Percentiles rank a stretch among this genome's conserved stretches.
Evolutionary conservation across 2,329 filamentous ascomycete species (phyloP).

Genomic region (Paraphoma chrysanthemicola): DNA sequence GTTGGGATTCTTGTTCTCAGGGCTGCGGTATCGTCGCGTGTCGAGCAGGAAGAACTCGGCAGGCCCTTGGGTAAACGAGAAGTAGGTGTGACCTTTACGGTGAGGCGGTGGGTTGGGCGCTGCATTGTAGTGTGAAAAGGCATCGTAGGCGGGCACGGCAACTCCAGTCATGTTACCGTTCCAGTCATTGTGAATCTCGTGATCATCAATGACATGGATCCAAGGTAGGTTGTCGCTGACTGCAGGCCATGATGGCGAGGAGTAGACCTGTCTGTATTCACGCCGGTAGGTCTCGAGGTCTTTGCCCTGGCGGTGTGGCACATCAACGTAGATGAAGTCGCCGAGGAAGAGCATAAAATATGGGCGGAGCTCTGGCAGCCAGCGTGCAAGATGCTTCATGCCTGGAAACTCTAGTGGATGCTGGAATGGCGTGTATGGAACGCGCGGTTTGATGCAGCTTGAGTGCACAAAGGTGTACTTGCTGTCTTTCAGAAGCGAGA

Average conservation of each 20-base stretch:
- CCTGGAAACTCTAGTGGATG: conserved; percentile 85
- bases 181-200: conserved; percentile 97
- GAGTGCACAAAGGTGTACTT: conserved; percentile 91
- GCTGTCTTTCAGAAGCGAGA: conserved; percentile 64
- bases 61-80: conserved; percentile 86
- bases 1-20: conserved; percentile 68
- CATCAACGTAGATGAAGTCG: conserved; percentile 91
- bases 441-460: conserved; percentile 89
- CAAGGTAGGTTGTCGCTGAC: conserved; percentile 84
- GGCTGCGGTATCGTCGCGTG: conserved; percentile 82
- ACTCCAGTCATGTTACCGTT: conserved; percentile 80
- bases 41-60: conserved; percentile 95
- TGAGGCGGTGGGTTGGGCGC: conserved; percentile 80
- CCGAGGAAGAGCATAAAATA: conserved; percentile 78
- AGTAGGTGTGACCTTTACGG: conserved; percentile 76
- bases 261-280: conserved; percentile 95
- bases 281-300: conserved; percentile 79
- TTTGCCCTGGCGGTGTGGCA: conserved; percentile 79
- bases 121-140: conserved; percentile 86
- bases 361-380: conserved; percentile 73
- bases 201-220: conserved; percentile 96
- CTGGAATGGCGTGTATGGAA: conserved; percentile 86
- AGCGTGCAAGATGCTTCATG: conserved; percentile 75
- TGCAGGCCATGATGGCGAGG: conserved; percentile 86
- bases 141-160: conserved; percentile 79